Conservation (phyloP, 495 filamentous ascomycete genomes). For the Lindgomyces ingoldianus region DNA sequence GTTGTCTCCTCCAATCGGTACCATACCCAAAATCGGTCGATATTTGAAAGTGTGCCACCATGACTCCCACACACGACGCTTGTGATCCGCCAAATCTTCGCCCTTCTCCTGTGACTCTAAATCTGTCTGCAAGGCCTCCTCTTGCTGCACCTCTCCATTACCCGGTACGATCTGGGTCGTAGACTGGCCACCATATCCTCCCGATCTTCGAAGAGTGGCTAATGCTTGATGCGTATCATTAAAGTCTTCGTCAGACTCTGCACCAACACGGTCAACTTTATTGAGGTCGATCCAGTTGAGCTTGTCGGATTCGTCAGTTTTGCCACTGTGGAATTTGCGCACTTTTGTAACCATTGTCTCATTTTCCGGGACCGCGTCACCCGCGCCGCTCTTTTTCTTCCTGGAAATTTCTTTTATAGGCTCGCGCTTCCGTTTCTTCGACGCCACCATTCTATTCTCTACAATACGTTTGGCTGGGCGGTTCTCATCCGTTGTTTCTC, state of each 20-base stretch:
- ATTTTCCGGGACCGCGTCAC: slow-evolving; percentile 25
- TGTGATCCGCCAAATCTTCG: slow-evolving; percentile 32
- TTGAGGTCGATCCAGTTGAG: slow-evolving; percentile 23
- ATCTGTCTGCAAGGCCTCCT: too few relatives aligned
- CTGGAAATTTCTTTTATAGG: not conserved
- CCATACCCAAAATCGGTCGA: slow-evolving; percentile 84
- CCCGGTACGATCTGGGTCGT: not conserved
- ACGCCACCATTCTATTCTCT: not conserved
- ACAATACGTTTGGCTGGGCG: not conserved
- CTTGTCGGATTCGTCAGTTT: slow-evolving; percentile 12
- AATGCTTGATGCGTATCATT: slow-evolving; percentile 18
- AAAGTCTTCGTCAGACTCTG: slow-evolving; percentile 23
- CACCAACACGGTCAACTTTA: not conserved
- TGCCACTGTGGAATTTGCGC: slow-evolving; percentile 27
- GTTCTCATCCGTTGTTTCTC: not conserved
- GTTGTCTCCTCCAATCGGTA: slow-evolving; percentile 57
- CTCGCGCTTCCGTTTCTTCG: slow-evolving; percentile 36
- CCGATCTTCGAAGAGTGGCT: slow-evolving; percentile 18
- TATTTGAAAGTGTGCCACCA: slow-evolving; percentile 91
- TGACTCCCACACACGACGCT: slow-evolving; percentile 25
- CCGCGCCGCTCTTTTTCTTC: slow-evolving; percentile 31
- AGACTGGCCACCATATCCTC: slow-evolving; percentile 7
- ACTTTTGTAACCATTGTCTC: slow-evolving; percentile 26
- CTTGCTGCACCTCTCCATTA: slow-evolving; percentile 15
- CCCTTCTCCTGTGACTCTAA: slow-evolving; percentile 42